Evolutionary conservation across 208 protist species (phyloP), one percentile per base, ranked within the genome.

Genomic region (Trypanosoma scelopori): DNA sequence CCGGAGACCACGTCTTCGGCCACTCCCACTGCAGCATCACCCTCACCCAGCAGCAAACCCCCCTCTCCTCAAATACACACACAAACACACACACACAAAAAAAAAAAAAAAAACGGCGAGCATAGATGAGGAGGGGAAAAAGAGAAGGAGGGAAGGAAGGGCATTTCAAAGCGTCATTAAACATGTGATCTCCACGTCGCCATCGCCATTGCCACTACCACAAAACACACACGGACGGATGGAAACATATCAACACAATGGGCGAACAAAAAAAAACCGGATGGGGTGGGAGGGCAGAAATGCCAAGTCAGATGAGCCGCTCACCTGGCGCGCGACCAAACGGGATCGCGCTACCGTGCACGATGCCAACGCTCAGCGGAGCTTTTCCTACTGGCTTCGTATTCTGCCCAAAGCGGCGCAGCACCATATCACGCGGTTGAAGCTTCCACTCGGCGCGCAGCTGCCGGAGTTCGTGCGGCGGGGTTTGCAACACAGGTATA

Each of bases 11-110:
- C 50, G 74, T 81, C 35, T 78, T 72, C 4, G 90, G 90, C 87
- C 90, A 95, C 12, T 95, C 82, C 73, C 79, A 95, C 60, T 92
- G 82, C 55, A 95, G 69, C 90, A 93, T 93, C 32, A 12, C 32
- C 35, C 5, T 1, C 27, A 48, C 1, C 48, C n/a, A n/a, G n/a
- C n/a, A n/a, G n/a, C n/a, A n/a, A n/a, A 45, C 20, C 20, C 3
- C 43, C 43, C 3, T 16, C n/a, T 47, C 12, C 18, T 16, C 12
- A 48, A 48, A 28, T n/a, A 28, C 7, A 20, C 53, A 60, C 20
- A 18, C 15, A 48, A 25, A 48, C 20, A 2, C 20, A 6, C 15
- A 5, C 32, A 18, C 12, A 20, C 2, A 16, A 30, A n/a, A 3
- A 47, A 47, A 43, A 47, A 20, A 3, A 16, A 30, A n/a, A 3